Evolutionary conservation across 1,139 yeast species (phyloP).

Genomic region (Yamadazyma triangularis): DNA sequence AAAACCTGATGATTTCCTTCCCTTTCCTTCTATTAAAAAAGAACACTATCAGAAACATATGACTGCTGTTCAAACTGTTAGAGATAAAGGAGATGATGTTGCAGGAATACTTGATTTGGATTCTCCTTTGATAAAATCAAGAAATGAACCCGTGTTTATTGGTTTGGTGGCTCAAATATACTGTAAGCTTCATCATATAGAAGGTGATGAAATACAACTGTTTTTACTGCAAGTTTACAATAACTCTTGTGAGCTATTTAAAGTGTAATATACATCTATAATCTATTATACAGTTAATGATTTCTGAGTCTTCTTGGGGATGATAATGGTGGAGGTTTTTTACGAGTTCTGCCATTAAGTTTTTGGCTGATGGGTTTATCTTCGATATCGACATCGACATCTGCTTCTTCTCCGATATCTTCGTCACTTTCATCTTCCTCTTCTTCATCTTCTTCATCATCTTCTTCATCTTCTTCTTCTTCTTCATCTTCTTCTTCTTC

Average conservation of each 20-base stretch:
- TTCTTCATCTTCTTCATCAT: constrained; percentile 12
- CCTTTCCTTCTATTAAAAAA: constrained; percentile 61
- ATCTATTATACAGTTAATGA: too few relatives aligned
- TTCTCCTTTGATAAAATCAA: constrained; percentile 64
- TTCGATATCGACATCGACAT: too few relatives aligned
- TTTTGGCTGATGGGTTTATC: too few relatives aligned
- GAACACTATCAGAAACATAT: constrained; percentile 48
- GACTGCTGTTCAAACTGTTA: constrained; percentile 16
- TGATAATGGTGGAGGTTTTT: too few relatives aligned
- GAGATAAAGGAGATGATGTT: constrained; percentile 5
- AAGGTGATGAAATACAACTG: constrained; percentile 43
- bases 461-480: constrained; percentile 10
- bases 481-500: constrained; percentile 8
- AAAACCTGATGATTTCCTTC: constrained; percentile 43
- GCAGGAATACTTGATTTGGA: constrained; percentile 27
- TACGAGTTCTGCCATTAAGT: too few relatives aligned
- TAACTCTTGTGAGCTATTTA: constrained; percentile 59
- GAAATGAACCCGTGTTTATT: constrained; percentile 89
- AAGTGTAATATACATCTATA: too few relatives aligned
- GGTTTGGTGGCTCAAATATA: constrained; percentile 79
- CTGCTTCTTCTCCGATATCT: too few relatives aligned
- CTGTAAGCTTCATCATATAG: constrained; percentile 44
- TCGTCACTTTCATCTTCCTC: constrained; percentile 6
- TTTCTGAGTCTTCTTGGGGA: too few relatives aligned
- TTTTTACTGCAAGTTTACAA: constrained; percentile 61